phyloP scores from a whole-genome alignment of 2,329 filamentous ascomycete genomes.

The Fusarium nanum region DNA sequence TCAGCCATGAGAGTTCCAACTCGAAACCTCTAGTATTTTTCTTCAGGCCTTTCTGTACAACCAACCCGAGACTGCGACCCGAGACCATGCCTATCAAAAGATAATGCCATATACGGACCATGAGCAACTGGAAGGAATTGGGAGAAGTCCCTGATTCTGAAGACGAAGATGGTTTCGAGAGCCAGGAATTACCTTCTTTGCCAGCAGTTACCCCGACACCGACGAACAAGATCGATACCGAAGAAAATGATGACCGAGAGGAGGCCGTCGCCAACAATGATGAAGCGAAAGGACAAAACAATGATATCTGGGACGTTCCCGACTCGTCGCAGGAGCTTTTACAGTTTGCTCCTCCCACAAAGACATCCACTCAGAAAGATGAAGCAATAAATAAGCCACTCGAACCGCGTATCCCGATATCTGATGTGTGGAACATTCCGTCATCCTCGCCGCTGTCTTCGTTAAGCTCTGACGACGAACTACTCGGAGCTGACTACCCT shows the following conservation, averaged over 20 bases:
- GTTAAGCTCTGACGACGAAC: conserved; percentile 46
- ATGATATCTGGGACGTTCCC: conserved; percentile 54
- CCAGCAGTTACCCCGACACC: neutral
- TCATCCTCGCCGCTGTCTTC: conserved; percentile 53
- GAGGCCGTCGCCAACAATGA: neutral
- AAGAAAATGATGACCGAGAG: neutral
- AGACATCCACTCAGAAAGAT: conserved; percentile 8
- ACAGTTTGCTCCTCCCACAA: conserved; percentile 1
- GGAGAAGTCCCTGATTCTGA: conserved; percentile 65
- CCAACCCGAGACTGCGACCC: neutral
- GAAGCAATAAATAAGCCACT: conserved; percentile 11
- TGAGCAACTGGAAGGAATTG: conserved; percentile 63
- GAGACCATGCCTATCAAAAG: conserved; percentile 28
- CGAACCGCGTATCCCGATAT: neutral
- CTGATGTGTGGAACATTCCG: conserved; percentile 19
- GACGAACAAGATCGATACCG: conserved; percentile 8
- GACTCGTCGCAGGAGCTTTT: conserved; percentile 49
- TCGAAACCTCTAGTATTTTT: conserved; percentile 1
- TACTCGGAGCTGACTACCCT: conserved; percentile 38
- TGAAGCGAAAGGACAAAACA: conserved; percentile 18
- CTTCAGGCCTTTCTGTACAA: neutral
- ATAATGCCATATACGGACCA: conserved; percentile 50
- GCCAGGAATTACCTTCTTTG: conserved; percentile 43
- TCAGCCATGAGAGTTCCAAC: conserved; percentile 18
- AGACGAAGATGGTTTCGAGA: conserved; percentile 59